These are phyloP conservation scores for Isabelozyma rhagii DNA, from an alignment of 805 yeast genomes.

Conservation along the genomic window DNA sequence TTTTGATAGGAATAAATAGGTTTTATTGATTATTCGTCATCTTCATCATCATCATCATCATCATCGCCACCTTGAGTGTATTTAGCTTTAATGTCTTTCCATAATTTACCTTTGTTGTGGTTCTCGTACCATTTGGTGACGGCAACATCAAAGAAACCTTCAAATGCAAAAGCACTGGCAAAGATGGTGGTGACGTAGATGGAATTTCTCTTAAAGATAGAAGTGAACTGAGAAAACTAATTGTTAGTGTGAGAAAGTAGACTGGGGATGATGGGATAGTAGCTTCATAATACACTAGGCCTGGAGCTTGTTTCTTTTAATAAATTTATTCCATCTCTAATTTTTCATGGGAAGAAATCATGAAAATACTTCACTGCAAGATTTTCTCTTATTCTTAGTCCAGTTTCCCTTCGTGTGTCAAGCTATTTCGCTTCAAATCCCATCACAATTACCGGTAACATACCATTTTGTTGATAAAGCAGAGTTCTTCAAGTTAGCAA, in stretches of 20 bases:
- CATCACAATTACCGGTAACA: neutral
- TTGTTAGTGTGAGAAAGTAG: neutral
- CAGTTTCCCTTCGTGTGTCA: too few relatives aligned
- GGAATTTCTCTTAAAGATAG: constrained; percentile 81
- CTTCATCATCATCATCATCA: constrained; percentile 54
- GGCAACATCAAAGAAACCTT: constrained; percentile 66
- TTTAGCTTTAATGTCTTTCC: constrained; percentile 72
- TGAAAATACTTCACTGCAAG: too few relatives aligned
- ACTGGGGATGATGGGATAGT: too few relatives aligned
- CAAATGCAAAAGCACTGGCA: constrained; percentile 82
- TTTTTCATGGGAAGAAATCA: too few relatives aligned
- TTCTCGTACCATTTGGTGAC: constrained; percentile 69
- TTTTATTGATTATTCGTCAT: neutral
- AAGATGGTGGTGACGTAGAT: constrained; percentile 80
- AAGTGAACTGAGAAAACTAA: constrained; percentile 4
- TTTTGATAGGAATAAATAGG: neutral
- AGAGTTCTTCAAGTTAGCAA: neutral
- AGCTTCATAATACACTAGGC: too few relatives aligned
- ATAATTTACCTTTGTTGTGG: constrained; percentile 82
- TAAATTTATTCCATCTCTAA: too few relatives aligned
- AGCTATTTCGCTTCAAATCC: too few relatives aligned
- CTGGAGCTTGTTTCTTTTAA: too few relatives aligned
- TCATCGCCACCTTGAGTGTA: constrained; percentile 55
- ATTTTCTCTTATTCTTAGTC: too few relatives aligned
- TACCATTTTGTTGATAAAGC: constrained; percentile 3